These are phyloP conservation scores for Thinopyrum elongatum DNA, from an alignment of 176 grass and related monocot genomes.

Conservation along the genomic window DNA sequence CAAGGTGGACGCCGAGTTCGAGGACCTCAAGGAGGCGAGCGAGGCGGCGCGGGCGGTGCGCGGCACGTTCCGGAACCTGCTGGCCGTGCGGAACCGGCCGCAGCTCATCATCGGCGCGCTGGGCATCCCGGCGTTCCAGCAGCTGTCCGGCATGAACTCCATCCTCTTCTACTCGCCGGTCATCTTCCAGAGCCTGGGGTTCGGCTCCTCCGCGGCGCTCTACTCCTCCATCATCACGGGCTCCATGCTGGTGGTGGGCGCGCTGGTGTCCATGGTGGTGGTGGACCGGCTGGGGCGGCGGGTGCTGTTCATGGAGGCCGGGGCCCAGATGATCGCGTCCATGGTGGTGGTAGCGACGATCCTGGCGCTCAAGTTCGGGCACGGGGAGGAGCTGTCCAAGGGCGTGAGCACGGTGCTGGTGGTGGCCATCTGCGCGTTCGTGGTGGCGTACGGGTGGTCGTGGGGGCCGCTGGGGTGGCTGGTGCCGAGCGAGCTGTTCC, in stretches of 20 bases:
- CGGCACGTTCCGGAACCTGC: slow-evolving; percentile 74
- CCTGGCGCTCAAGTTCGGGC: slow-evolving; percentile 83
- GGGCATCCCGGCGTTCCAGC: slow-evolving; percentile 91
- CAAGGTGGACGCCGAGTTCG: slow-evolving; percentile 93
- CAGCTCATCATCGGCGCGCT: slow-evolving; percentile 92
- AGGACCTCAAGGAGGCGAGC: slow-evolving; percentile 85
- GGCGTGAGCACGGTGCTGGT: slow-evolving; percentile 60
- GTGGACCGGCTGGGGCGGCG: slow-evolving; percentile 80
- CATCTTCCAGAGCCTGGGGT: slow-evolving; percentile 91
- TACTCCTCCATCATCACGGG: slow-evolving; percentile 89
- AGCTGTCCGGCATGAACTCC: slow-evolving; percentile 91
- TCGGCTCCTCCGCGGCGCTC: slow-evolving; percentile 61
- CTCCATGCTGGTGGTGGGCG: slow-evolving; percentile 87
- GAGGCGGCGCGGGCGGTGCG: slow-evolving; percentile 57
- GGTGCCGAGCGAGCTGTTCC: slow-evolving; percentile 91
- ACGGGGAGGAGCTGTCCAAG: slow-evolving; percentile 57
- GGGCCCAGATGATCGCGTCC: slow-evolving; percentile 78
- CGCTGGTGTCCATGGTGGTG: slow-evolving; percentile 74
- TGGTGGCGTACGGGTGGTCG: slow-evolving; percentile 88
- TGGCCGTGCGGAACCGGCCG: slow-evolving; percentile 64
- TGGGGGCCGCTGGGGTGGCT: slow-evolving; percentile 98
- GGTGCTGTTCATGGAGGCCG: slow-evolving; percentile 89
- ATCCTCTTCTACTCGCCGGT: slow-evolving; percentile 94
- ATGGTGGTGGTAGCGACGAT: slow-evolving; percentile 73
- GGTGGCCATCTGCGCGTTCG: slow-evolving; percentile 83